Base-by-base conservation (phyloP, 805 yeast genomes). In the Candida nemodendra region DNA sequence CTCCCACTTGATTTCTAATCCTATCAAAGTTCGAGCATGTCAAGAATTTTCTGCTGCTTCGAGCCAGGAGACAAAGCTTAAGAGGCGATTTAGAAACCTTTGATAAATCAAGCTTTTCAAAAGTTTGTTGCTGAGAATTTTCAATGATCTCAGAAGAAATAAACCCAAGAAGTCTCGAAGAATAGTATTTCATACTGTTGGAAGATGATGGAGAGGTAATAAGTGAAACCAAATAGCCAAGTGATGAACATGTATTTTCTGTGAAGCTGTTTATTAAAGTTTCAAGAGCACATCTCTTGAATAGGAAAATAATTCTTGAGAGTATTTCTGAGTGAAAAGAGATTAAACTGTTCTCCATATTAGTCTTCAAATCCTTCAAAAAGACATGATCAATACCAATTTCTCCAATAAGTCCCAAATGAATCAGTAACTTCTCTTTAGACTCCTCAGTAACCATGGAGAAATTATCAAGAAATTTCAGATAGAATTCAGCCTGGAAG, bases 1-100 rank as follows among this genome's bases (percentile, higher is more conserved):
- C 77, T 11, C 79, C 79, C n/a, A 76, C 63, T 38, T 69, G 68
- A 45, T 79, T 83, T 46, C 89, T 71, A 8, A 76, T 47, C 41
- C 80, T 69, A 13, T 73, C 80, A 23, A 76, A 65, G 25, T 64
- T 61, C 0, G 60, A 41, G 8, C 69, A 54, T 0, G 60, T 36
- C 1, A 68, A 50, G 23, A 71, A 56, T 19, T 68, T 69, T 7
- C 62, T 59, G 4, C 65, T 44, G 2, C 65, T 51, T 1, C 63
- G 44, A 1, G 69, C 23, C 6, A 72, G 51, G 9, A 76, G 57
- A 2, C 68, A 59, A 5, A 57, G 49, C 28, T 52, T 67, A 36
- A 61, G 48, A 18, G 65, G 74, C 16, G 35, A 45, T 30, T 54
- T 62, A 39, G 47, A 57, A 31, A 62, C 53, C 33, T 38, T 56